Base-by-base conservation (phyloP, 2,329 filamentous ascomycete species). In the Colletotrichum destructivum region DNA sequence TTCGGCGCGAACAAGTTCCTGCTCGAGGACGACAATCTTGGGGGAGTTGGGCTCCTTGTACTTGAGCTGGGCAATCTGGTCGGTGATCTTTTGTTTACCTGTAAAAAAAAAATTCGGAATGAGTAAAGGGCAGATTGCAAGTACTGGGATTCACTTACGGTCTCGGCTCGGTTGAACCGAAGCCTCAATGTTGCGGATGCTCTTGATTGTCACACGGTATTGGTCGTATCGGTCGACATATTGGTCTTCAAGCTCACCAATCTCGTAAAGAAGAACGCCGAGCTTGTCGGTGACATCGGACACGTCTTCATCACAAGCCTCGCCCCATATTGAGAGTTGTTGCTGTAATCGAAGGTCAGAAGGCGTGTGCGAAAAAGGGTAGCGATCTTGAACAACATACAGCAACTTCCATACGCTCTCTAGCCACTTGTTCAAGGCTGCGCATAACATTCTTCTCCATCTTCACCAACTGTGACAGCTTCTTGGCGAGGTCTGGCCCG, bases 401-500 rank as follows among this genome's bases (percentile, higher is more conserved):
- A 80, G 96, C 96, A 76, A 98, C 96, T 79, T 98, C 96, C 95
- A 98, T 98, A 78, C 96, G 92, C 88, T 99, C 96, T 79, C 95
- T 92, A 56, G 95, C 95, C 65, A 98, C 96, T 61, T 94, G 89
- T 82, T 99, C 96, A 88, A 98, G 92, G 82, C 95, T 98, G 83
- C 96, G 94, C 96, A 99, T 99, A 69, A 98, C 94, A 81, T 99
- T 98, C 91, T 99, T 99, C 87, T 99, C 96, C 96, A 99, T 99
- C 90, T 99, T 99, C 75, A 99, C 96, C 64, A 99, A 90, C 86
- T 97, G 94, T 51, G 95, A 94, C 74, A 99, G 92, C 89, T 99
- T 99, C 90, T 98, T 98, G 71, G 96, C 93, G 71, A 99, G 91
- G 79, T 99, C 96, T 69, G 95, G 90, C 74, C 90, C 89, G 75